Evolutionary conservation across 257 asterid genomes (phyloP).

Genomic region (Fraxinus cuspidata): DNA sequence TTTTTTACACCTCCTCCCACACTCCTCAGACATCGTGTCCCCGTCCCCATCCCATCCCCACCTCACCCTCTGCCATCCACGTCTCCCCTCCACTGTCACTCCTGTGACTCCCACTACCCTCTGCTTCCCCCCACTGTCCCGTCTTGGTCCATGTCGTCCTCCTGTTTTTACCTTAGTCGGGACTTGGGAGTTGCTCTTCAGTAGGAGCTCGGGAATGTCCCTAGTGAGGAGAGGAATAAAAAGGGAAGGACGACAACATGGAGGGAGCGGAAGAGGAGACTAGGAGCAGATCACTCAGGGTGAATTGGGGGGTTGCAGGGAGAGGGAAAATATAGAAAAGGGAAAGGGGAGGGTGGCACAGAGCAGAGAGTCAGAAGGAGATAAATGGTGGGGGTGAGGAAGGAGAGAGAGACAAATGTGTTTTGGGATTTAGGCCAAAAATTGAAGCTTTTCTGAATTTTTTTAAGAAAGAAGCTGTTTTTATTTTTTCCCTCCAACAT

Average conservation of each 20-base stretch:
- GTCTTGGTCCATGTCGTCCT: neutral
- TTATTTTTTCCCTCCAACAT: neutral
- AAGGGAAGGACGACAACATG: neutral
- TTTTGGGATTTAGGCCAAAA: neutral
- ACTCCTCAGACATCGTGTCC: neutral
- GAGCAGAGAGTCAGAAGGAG: neutral
- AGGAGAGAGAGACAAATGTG: neutral
- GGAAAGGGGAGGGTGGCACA: neutral
- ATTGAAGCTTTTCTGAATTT: neutral
- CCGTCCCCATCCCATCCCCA: neutral
- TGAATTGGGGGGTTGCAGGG: neutral
- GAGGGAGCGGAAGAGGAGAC: slow-evolving; percentile 1
- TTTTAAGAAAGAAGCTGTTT: neutral
- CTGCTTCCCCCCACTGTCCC: neutral
- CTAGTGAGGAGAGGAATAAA: neutral
- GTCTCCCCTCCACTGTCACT: neutral
- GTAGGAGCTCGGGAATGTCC: neutral
- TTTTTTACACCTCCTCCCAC: neutral
- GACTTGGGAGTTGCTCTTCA: neutral
- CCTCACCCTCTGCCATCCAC: neutral
- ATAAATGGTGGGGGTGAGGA: neutral
- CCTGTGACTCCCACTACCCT: neutral
- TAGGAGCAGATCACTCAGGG: neutral
- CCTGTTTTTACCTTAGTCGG: neutral
- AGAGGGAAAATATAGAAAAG: neutral